A percentile compares a stretch with the other conserved stretches of the same genome.
phyloP scores from a whole-genome alignment of 108 stramenopile species.

The Epithemia pelagica region DNA sequence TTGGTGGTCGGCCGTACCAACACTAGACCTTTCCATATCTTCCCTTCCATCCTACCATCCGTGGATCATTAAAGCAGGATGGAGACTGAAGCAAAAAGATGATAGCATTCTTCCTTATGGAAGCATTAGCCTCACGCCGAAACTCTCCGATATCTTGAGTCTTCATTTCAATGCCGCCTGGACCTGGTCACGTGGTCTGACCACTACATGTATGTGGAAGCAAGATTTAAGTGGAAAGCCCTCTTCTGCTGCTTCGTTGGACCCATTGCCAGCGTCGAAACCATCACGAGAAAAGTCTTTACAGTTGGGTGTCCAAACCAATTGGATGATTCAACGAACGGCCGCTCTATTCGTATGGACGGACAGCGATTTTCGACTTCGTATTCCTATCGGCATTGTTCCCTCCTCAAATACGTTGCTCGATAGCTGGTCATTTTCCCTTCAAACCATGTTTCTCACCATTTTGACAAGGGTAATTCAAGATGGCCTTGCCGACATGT shows the following conservation, averaged over 20 bases:
- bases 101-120: not conserved
- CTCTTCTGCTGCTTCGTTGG: not conserved
- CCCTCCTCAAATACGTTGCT: not conserved
- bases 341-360: conserved; percentile 6
- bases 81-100: not conserved
- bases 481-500: not conserved
- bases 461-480: not conserved
- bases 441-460: not conserved
- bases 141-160: not conserved
- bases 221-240: not conserved
- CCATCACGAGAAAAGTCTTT: not conserved
- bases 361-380: conserved; percentile 8
- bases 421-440: not conserved
- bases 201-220: not conserved
- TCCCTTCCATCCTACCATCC: not conserved
- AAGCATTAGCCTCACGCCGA: not conserved
- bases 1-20: not conserved
- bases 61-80: not conserved
- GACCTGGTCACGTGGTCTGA: not conserved
- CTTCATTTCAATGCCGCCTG: not conserved
- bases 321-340: not conserved
- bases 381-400: conserved; percentile 8
- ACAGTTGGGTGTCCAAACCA: not conserved
- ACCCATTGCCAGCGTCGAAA: not conserved
- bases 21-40: not conserved